Percentiles rank a stretch among this genome's conserved stretches.
phyloP scores from a whole-genome alignment of 192 early-diverging fungal species.

The Powellomyces hirtus region DNA sequence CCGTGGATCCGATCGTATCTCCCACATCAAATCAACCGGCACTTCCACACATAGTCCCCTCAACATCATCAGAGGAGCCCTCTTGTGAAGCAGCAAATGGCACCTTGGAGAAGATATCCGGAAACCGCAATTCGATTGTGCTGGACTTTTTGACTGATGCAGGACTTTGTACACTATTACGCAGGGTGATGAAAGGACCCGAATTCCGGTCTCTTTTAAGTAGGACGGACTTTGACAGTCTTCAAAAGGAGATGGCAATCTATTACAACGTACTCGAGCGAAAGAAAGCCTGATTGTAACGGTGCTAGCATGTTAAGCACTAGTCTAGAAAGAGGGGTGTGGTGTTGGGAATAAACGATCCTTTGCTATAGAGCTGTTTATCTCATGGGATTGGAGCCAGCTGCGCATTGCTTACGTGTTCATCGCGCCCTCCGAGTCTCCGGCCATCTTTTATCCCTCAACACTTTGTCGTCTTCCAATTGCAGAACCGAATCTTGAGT shows the following conservation, averaged over 20 bases:
- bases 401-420: too few relatives aligned
- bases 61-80: background rate
- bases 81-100: too few relatives aligned
- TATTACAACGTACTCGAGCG: background rate
- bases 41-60: background rate
- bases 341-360: too few relatives aligned
- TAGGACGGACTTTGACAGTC: background rate
- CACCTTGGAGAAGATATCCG: background rate
- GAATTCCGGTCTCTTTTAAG: constrained; percentile 1
- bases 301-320: too few relatives aligned
- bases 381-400: too few relatives aligned
- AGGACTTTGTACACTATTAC: background rate
- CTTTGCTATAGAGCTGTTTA: too few relatives aligned
- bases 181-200: background rate
- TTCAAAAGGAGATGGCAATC: background rate
- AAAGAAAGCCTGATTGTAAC: too few relatives aligned
- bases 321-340: too few relatives aligned
- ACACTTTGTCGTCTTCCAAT: too few relatives aligned
- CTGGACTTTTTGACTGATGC: background rate
- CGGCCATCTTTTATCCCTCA: too few relatives aligned
- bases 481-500: too few relatives aligned
- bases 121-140: background rate
- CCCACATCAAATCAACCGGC: background rate
- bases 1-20: background rate
- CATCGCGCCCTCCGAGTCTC: too few relatives aligned